These are phyloP conservation scores for Arabidopsis thaliana DNA, from an alignment of 345 rosid genomes.

Conservation along the genomic window TAIR10.1 NC_003076.8:24523501-24524000, in stretches of 20 bases:
- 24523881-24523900: conserved; percentile 5
- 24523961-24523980: conserved; percentile 82
- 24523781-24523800: conserved; percentile 59
- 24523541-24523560: conserved; percentile 25
- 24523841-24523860: conserved; percentile 70
- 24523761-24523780: conserved; percentile 49
- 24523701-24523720: not conserved
- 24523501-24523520: not conserved
- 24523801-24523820: conserved; percentile 62
- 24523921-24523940: not conserved
- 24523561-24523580: conserved; percentile 70
- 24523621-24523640: conserved; percentile 50
- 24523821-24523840: conserved; percentile 46
- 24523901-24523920: not conserved
- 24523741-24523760: not conserved
- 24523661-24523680: conserved; percentile 60
- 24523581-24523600: conserved; percentile 84
- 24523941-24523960: conserved; percentile 26
- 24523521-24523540: conserved; percentile 4
- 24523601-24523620: conserved; percentile 55
- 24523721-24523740: conserved; percentile 4
- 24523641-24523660: conserved; percentile 59
- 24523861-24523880: not conserved
- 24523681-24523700: conserved; percentile 59
- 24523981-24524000: conserved; percentile 92